phyloP scores from a whole-genome alignment of 371 early-diverging fungal species.

The Quaeritorhiza haematococci region DNA sequence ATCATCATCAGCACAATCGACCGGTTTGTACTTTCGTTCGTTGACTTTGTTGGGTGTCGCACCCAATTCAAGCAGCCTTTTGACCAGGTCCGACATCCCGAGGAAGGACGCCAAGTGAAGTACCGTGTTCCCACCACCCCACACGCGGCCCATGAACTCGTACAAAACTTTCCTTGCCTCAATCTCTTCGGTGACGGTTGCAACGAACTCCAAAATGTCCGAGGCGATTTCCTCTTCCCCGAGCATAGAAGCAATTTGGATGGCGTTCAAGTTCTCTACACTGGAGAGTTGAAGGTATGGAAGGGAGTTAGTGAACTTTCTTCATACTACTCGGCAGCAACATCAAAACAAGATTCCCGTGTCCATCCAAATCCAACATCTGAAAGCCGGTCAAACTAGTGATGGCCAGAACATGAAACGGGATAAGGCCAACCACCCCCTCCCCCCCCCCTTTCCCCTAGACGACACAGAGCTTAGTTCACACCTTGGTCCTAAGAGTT shows the following conservation, averaged over 20 bases:
- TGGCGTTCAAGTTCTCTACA: constrained; percentile 45
- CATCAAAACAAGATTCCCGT: no score
- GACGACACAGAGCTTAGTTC: no score
- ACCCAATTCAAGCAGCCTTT: constrained; percentile 53
- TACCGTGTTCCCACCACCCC: constrained; percentile 64
- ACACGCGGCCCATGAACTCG: constrained; percentile 63
- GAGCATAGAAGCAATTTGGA: constrained; percentile 58
- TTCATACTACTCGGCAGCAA: no score
- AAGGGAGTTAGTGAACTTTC: neutral
- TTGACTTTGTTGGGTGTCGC: constrained; percentile 53
- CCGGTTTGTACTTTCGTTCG: constrained; percentile 51
- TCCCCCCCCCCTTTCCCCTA: no score
- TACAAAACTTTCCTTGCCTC: constrained; percentile 55
- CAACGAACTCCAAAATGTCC: constrained; percentile 57
- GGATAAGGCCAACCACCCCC: no score
- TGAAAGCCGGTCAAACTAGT: no score
- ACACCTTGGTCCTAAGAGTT: constrained; percentile 49
- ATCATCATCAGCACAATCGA: constrained; percentile 66
- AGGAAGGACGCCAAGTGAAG: constrained; percentile 67
- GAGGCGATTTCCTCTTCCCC: constrained; percentile 61
- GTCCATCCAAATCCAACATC: no score
- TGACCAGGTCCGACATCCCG: constrained; percentile 61
- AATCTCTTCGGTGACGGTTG: constrained; percentile 46
- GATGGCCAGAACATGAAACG: no score
- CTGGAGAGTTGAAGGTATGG: constrained; percentile 15